Evolutionary conservation across 2,329 filamentous ascomycete genomes (phyloP).

Genomic region (Phialemonium atrogriseum): DNA sequence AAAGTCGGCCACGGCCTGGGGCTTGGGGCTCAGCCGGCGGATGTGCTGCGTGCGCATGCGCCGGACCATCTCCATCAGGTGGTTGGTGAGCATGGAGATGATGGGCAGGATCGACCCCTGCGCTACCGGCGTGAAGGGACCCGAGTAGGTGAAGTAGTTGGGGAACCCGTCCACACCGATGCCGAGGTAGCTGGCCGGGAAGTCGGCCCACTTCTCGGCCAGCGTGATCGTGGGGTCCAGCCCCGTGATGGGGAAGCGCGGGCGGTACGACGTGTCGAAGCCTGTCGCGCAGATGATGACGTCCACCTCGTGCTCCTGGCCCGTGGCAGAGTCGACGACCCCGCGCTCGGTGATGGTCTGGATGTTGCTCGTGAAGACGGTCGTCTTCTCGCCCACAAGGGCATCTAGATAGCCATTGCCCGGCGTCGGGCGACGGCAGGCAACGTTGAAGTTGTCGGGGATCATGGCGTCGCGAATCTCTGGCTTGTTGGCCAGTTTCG

Average conservation of each 20-base stretch:
- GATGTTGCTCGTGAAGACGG: constrained; percentile 1
- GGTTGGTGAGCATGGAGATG: not conserved
- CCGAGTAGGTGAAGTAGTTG: constrained; percentile 1
- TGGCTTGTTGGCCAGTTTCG: constrained; percentile 2
- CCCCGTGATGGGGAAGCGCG: not conserved
- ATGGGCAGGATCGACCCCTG: constrained; percentile 1
- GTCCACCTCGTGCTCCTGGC: not conserved
- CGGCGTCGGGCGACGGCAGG: constrained; percentile 5
- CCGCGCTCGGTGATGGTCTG: not conserved
- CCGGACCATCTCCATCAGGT: not conserved
- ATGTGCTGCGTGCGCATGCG: not conserved
- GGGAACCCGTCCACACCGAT: not conserved
- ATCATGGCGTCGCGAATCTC: constrained; percentile 11
- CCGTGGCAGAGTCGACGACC: not conserved
- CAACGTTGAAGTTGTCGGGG: constrained; percentile 5
- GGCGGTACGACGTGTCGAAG: not conserved
- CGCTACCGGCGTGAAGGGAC: no score
- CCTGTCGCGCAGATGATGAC: constrained; percentile 1
- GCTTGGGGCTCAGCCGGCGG: not conserved
- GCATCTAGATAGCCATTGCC: constrained; percentile 7
- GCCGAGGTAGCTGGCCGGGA: not conserved
- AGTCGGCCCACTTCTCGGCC: not conserved
- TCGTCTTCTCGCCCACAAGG: not conserved
- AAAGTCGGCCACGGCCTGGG: not conserved
- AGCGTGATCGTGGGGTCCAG: not conserved